These are phyloP conservation scores for Cerrena zonata DNA, from an alignment of 1,284 basidiomycete species.

Conservation along the genomic window DNA sequence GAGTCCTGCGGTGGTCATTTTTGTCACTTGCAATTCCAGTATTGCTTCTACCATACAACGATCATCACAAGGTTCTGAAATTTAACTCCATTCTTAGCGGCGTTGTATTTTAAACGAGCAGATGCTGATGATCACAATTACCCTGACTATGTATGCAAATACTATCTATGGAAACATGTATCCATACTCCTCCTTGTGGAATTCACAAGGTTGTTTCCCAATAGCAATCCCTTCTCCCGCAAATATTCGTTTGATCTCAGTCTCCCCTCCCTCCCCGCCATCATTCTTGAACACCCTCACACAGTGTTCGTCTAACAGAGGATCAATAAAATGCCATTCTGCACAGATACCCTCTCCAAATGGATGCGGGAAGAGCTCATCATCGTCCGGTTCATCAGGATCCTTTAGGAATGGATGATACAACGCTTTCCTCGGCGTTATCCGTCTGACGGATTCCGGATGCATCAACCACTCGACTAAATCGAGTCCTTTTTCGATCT, in stretches of 20 bases:
- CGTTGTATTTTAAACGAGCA: no score
- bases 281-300: conserved; percentile 35
- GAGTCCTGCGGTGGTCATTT: conserved; percentile 75
- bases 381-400: conserved; percentile 42
- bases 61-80: no score
- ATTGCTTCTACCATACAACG: neutral
- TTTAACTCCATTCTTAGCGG: no score
- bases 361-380: conserved; percentile 62
- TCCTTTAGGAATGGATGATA: conserved; percentile 69
- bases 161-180: neutral
- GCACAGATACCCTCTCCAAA: conserved; percentile 61
- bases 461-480: conserved; percentile 69
- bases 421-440: conserved; percentile 72
- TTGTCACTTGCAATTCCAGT: neutral
- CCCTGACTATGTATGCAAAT: no score
- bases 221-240: conserved; percentile 70
- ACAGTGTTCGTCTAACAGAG: conserved; percentile 49
- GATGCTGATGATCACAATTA: no score
- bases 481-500: conserved; percentile 66
- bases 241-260: conserved; percentile 37
- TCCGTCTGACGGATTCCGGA: conserved; percentile 68
- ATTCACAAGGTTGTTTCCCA: conserved; percentile 64
- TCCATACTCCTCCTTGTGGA: conserved; percentile 38
- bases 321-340: conserved; percentile 51
- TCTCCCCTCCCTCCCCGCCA: conserved; percentile 22